Conservation (phyloP, 2,329 filamentous ascomycete genomes). For the Periconia sp. region DNA sequence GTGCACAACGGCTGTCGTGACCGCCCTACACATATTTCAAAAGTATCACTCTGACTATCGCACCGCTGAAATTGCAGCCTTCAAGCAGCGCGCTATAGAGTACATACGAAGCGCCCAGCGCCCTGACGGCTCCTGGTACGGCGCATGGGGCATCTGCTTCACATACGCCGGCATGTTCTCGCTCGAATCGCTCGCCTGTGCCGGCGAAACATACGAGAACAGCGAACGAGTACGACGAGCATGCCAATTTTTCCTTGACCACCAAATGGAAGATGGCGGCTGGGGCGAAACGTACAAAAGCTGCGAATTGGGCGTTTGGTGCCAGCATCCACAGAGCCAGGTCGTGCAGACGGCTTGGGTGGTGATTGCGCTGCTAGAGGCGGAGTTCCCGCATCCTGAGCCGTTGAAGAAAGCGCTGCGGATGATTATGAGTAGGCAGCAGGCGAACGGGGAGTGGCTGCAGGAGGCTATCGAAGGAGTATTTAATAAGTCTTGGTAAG, state of each 20-base stretch:
- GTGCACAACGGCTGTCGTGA: slow-evolving; percentile 94
- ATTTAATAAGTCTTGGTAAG: slow-evolving; percentile 94
- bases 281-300: slow-evolving; percentile 96
- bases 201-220: slow-evolving; percentile 81
- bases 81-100: slow-evolving; percentile 74
- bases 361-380: slow-evolving; percentile 79
- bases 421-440: slow-evolving; percentile 85
- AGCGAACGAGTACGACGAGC: slow-evolving; percentile 73
- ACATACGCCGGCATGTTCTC: slow-evolving; percentile 98
- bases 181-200: slow-evolving; percentile 79
- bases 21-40: slow-evolving; percentile 81
- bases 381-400: slow-evolving; percentile 76
- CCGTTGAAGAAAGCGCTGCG: slow-evolving; percentile 75
- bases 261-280: slow-evolving; percentile 86
- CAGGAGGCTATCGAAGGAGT: slow-evolving; percentile 97
- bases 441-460: slow-evolving; percentile 88
- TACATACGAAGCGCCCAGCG: slow-evolving; percentile 85
- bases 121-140: slow-evolving; percentile 93
- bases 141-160: slow-evolving; percentile 97
- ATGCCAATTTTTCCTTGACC: slow-evolving; percentile 84
- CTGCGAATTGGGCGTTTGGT: slow-evolving; percentile 78
- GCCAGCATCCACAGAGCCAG: slow-evolving; percentile 79
- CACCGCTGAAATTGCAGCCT: slow-evolving; percentile 71
- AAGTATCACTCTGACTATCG: slow-evolving; percentile 84
- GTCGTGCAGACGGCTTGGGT: slow-evolving; percentile 97